These are phyloP conservation scores for Herpetomonas tarakana DNA, from an alignment of 208 protist species.

Conservation along the genomic window DNA sequence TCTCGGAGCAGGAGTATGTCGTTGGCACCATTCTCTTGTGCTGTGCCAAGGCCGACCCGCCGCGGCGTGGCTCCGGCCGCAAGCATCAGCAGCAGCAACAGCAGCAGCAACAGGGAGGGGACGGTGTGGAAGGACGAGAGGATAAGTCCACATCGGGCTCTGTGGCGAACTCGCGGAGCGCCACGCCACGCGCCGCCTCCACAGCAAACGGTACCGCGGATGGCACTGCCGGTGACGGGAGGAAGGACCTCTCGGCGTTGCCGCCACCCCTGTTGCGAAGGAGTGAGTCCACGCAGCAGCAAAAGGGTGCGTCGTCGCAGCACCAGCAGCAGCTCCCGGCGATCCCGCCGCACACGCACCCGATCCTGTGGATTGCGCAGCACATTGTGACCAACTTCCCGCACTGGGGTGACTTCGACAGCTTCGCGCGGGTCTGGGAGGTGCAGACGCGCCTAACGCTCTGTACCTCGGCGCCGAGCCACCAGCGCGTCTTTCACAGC, in stretches of 20 bases:
- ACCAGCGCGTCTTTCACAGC: conserved; percentile 61
- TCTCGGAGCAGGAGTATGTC: conserved; percentile 82
- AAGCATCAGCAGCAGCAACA: too few relatives aligned
- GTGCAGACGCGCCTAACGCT: conserved; percentile 69
- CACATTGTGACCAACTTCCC: conserved; percentile 45
- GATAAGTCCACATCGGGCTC: not conserved
- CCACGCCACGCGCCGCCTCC: conserved; percentile 3
- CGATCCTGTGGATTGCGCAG: conserved; percentile 44
- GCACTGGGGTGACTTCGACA: conserved; percentile 39
- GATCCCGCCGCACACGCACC: conserved; percentile 47
- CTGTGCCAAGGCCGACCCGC: conserved; percentile 24
- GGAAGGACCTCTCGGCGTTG: too few relatives aligned
- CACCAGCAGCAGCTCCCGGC: conserved; percentile 9
- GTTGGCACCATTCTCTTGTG: conserved; percentile 68
- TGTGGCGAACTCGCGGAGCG: not conserved
- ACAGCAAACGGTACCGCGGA: conserved; percentile 12
- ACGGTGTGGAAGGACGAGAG: not conserved
- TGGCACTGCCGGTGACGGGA: too few relatives aligned
- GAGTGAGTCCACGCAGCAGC: too few relatives aligned
- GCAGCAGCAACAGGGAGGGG: too few relatives aligned
- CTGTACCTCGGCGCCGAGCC: conserved; percentile 46
- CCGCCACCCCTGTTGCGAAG: too few relatives aligned
- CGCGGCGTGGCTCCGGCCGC: not conserved
- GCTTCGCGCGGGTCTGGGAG: conserved; percentile 69
- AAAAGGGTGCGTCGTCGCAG: not conserved